Evolutionary conservation across 2,329 filamentous ascomycete genomes (phyloP).

Genomic region (Trichoderma guizhouense): DNA sequence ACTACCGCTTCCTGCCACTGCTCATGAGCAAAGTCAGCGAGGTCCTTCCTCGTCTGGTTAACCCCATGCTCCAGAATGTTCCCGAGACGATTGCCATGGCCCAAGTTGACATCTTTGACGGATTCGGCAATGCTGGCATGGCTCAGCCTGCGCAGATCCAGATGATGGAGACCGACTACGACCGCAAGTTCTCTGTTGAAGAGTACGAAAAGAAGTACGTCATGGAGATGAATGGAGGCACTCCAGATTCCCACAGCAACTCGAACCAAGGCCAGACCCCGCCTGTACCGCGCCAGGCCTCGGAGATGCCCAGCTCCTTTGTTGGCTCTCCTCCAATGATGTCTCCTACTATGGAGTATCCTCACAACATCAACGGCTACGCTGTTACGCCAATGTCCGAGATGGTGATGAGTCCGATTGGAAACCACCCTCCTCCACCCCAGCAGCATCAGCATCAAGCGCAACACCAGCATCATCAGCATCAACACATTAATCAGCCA

Average conservation of each 20-base stretch:
- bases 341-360: constrained; percentile 51
- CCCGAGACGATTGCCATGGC: constrained; percentile 53
- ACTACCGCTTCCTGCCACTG: constrained; percentile 73
- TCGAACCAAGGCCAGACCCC: constrained; percentile 31
- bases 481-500: constrained; percentile 32
- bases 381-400: constrained; percentile 46
- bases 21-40: constrained; percentile 74
- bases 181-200: constrained; percentile 44
- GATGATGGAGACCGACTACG: constrained; percentile 48
- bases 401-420: constrained; percentile 51
- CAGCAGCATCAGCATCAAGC: constrained; percentile 20
- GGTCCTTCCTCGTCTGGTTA: constrained; percentile 59
- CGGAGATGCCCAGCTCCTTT: constrained; percentile 48
- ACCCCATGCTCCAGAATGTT: constrained; percentile 57
- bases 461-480: neutral
- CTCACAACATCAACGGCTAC: constrained; percentile 44
- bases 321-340: constrained; percentile 52
- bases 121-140: constrained; percentile 62
- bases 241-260: constrained; percentile 33
- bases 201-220: constrained; percentile 41
- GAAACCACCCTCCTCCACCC: constrained; percentile 27
- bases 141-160: constrained; percentile 46
- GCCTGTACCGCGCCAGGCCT: constrained; percentile 27
- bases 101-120: constrained; percentile 62
- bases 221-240: constrained; percentile 34